Conservation (phyloP, 805 yeast species). For the Cyberlindnera petersonii region DNA sequence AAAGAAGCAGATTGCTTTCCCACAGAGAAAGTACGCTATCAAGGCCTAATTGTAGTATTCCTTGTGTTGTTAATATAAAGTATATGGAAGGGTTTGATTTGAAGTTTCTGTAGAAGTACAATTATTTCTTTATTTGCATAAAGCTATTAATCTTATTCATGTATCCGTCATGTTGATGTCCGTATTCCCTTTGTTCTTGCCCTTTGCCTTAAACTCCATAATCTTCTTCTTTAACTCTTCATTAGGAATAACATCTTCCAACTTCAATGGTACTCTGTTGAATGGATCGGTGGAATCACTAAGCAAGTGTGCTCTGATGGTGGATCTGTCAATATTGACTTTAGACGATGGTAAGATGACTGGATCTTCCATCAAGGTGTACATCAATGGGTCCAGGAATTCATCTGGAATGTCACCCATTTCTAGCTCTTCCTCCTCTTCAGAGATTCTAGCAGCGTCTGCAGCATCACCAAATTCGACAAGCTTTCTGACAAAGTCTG, state of each 20-base stretch:
- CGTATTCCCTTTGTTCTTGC: slow-evolving; percentile 7
- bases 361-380: slow-evolving; percentile 91
- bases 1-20: slow-evolving; percentile 94
- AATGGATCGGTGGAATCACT: slow-evolving; percentile 97
- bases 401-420: slow-evolving; percentile 96
- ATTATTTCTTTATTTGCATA: too few species aligned
- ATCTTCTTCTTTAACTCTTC: slow-evolving; percentile 62
- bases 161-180: slow-evolving; percentile 16
- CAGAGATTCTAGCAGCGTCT: slow-evolving; percentile 51
- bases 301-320: slow-evolving; percentile 88
- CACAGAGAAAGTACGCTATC: slow-evolving; percentile 97
- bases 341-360: slow-evolving; percentile 88
- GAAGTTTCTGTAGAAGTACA: too few species aligned
- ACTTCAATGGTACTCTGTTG: slow-evolving; percentile 83
- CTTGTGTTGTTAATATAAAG: slow-evolving; percentile 25
- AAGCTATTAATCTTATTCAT: too few species aligned
- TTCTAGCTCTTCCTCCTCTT: slow-evolving; percentile 81
- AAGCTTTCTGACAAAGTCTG: slow-evolving; percentile 45
- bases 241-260: slow-evolving; percentile 86
- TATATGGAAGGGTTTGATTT: slow-evolving; percentile 26
- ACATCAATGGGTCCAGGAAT: slow-evolving; percentile 95
- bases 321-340: slow-evolving; percentile 81
- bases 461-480: slow-evolving; percentile 61
- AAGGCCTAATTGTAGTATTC: slow-evolving; percentile 66
- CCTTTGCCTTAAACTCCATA: slow-evolving; percentile 36